Evolutionary conservation across 2,329 filamentous ascomycete genomes (phyloP), one percentile per base, ranked within the genome.

Genomic region (Cladosporium sp.): DNA sequence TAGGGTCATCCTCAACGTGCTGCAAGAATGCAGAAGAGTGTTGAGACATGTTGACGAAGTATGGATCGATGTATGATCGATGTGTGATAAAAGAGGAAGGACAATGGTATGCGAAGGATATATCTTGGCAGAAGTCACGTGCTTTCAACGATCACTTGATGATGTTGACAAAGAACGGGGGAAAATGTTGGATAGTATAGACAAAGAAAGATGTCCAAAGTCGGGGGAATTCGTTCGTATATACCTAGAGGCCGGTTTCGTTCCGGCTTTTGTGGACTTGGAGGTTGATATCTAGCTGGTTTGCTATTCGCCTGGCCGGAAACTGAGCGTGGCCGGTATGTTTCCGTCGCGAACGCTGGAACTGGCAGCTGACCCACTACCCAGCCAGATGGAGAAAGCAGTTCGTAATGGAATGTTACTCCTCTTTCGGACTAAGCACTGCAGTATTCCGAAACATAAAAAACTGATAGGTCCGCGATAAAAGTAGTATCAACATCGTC

Each of bases 1-100:
- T 62, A 43, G 73, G 73, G 43, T 75, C 72, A 32, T 68, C 68
- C 43, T 73, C 69, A 53, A 75, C 70, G 64, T 74, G 66, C 46
- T 72, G 69, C 36, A 74, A 70, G 14, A 67, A 68, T 3, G 39
- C 23, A 18, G n/a, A 13, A 10, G 26, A 10, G 13, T 59, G 54
- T 36, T 51, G 36, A 28, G 58, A 16, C 43, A 59, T 46, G n/a
- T 26, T 53, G 54, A 39, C 26, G 18, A 32, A 39, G 13, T 32
- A 16, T 25, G 51, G n/a, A 54, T 54, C 18, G 26, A 30, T 11
- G 30, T 34, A 57, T 21, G n/a, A 46, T 49, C n/a, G 21, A 61
- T 11, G 21, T 13, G 28, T 28, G 30, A 43, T 57, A 18, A 57
- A 53, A 54, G 59, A 54, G 16, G 46, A 53, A 48, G 39, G 25